phyloP scores from a whole-genome alignment of 352 stramenopile species.

The Phytopythium montanum region DNA sequence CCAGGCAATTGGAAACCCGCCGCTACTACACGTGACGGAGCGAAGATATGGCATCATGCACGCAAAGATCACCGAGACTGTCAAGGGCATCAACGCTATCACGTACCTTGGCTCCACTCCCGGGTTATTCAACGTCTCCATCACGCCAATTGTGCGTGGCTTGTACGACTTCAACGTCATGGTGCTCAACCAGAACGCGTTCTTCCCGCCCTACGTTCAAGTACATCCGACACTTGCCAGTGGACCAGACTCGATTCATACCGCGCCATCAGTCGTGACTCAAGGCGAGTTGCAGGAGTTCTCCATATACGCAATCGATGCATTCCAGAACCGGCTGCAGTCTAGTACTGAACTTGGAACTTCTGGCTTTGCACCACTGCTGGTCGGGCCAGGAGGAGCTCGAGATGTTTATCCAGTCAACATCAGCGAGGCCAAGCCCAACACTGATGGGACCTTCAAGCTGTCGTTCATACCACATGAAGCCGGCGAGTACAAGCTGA shows the following conservation, averaged over 20 bases:
- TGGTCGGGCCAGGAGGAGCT: constrained; percentile 37
- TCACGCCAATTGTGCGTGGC: constrained; percentile 80
- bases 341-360: constrained; percentile 57
- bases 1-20: constrained; percentile 36
- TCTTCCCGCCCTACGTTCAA: constrained; percentile 72
- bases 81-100: constrained; percentile 71
- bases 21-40: constrained; percentile 30
- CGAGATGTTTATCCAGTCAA: constrained; percentile 36
- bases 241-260: constrained; percentile 68
- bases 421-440: constrained; percentile 51
- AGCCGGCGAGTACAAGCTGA: constrained; percentile 80
- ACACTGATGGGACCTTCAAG: constrained; percentile 87
- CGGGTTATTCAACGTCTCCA: constrained; percentile 81
- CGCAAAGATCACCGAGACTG: constrained; percentile 41
- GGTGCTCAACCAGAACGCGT: constrained; percentile 40
- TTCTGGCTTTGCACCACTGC: constrained; percentile 47
- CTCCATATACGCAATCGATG: constrained; percentile 87
- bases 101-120: constrained; percentile 47
- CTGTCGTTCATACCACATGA: constrained; percentile 76
- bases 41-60: constrained; percentile 49
- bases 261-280: constrained; percentile 71
- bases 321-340: constrained; percentile 90
- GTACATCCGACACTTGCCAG: constrained; percentile 78
- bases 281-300: constrained; percentile 78
- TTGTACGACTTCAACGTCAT: constrained; percentile 56